Conservation (phyloP, 768 basidiomycete species). For the Mycena polygramma region DNA sequence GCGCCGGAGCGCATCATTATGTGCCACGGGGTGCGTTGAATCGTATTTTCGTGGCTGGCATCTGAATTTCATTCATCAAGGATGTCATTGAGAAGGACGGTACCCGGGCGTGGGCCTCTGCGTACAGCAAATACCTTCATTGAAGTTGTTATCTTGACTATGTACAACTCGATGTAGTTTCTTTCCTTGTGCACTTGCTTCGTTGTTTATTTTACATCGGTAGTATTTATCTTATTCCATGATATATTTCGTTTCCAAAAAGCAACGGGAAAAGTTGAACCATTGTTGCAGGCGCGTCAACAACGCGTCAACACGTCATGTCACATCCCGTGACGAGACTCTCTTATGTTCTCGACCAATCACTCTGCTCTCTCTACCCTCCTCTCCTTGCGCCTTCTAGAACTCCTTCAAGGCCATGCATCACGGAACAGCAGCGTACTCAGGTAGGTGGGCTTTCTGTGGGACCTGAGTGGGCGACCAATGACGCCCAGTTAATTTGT, state of each 20-base stretch:
- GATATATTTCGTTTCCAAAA: not conserved
- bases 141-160: not conserved
- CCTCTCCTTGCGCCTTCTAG: too few species aligned
- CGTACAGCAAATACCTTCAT: slow-evolving; percentile 45
- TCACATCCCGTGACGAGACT: not conserved
- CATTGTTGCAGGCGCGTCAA: not conserved
- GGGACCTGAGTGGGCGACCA: too few species aligned
- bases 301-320: slow-evolving; percentile 2
- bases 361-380: too few species aligned
- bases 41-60: slow-evolving; percentile 4
- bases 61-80: slow-evolving; percentile 58
- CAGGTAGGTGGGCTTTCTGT: too few species aligned
- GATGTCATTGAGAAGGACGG: slow-evolving; percentile 66
- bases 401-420: too few species aligned
- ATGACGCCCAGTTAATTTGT: too few species aligned
- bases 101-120: slow-evolving; percentile 53
- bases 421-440: too few species aligned
- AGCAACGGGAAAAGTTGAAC: not conserved
- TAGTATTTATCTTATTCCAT: not conserved
- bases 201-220: not conserved
- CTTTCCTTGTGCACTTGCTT: not conserved
- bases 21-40: slow-evolving; percentile 67
- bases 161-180: too few species aligned
- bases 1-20: slow-evolving; percentile 82
- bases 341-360: too few species aligned